phyloP scores from a whole-genome alignment of 1,284 basidiomycete genomes.

The Exobasidium rhododendri region DNA sequence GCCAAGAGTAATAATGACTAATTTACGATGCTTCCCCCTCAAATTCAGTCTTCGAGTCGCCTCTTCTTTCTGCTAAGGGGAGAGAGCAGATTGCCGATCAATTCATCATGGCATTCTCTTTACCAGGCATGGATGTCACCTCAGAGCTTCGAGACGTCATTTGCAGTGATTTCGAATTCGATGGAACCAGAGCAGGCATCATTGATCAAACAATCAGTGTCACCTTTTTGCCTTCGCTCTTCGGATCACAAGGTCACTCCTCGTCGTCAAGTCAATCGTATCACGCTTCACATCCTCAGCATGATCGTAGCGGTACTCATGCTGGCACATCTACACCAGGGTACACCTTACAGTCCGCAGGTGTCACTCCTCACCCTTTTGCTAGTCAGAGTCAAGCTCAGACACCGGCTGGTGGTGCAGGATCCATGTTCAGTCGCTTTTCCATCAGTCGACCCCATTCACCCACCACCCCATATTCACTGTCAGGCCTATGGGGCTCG shows the following conservation, averaged over 20 bases:
- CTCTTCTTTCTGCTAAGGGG: slow-evolving; percentile 47
- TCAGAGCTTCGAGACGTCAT: slow-evolving; percentile 54
- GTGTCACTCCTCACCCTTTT: slow-evolving; percentile 5
- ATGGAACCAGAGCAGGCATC: slow-evolving; percentile 54
- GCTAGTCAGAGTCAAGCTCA: neutral
- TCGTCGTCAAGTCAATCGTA: slow-evolving; percentile 3
- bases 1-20: neutral
- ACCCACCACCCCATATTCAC: slow-evolving; percentile 41
- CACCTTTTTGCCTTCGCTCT: slow-evolving; percentile 46
- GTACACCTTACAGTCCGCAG: slow-evolving; percentile 6
- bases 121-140: slow-evolving; percentile 50
- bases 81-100: slow-evolving; percentile 52
- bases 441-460: slow-evolving; percentile 27
- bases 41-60: slow-evolving; percentile 52
- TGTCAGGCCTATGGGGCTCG: slow-evolving; percentile 36
- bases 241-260: slow-evolving; percentile 21
- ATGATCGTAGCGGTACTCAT: neutral
- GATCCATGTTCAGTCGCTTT: slow-evolving; percentile 15
- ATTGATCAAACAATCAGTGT: slow-evolving; percentile 54
- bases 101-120: slow-evolving; percentile 52
- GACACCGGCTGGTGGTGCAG: neutral
- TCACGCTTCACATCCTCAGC: neutral
- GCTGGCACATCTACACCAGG: slow-evolving; percentile 1
- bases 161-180: slow-evolving; percentile 53
- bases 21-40: neutral